These are phyloP conservation scores for Rhodotorula sp. DNA, from an alignment of 1,284 basidiomycete species.

Conservation along the genomic window DNA sequence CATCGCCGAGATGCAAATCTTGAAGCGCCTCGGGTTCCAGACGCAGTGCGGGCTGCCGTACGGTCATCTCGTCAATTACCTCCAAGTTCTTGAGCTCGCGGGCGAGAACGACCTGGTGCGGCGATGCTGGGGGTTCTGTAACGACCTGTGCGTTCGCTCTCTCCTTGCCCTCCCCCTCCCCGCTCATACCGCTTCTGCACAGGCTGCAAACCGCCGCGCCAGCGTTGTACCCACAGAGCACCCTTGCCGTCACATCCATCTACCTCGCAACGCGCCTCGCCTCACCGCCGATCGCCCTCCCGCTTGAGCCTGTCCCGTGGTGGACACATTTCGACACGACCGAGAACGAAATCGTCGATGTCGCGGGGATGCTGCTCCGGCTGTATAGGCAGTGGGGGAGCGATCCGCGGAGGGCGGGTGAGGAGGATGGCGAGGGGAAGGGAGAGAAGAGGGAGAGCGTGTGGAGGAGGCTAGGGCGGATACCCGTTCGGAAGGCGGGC, in stretches of 20 bases:
- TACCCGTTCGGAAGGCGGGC: conserved; percentile 27
- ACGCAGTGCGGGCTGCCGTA: conserved; percentile 80
- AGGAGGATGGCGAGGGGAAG: neutral
- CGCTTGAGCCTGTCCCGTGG: conserved; percentile 51
- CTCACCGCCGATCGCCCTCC: conserved; percentile 45
- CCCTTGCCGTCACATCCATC: conserved; percentile 45
- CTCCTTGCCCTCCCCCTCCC: neutral
- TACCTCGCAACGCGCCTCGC: conserved; percentile 43
- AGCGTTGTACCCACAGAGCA: conserved; percentile 46
- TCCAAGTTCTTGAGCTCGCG: conserved; percentile 78
- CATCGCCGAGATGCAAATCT: conserved; percentile 93
- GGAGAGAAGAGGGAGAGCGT: conserved; percentile 10
- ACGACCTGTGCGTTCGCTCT: conserved; percentile 50
- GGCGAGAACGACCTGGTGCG: conserved; percentile 44
- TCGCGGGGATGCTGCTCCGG: conserved; percentile 34
- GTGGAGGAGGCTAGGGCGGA: conserved; percentile 19
- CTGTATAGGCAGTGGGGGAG: conserved; percentile 43
- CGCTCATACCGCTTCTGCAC: neutral
- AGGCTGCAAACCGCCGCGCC: conserved; percentile 48
- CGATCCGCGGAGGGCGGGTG: neutral
- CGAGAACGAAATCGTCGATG: conserved; percentile 44
- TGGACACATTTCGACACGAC: conserved; percentile 53
- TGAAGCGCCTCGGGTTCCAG: conserved; percentile 67
- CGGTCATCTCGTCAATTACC: conserved; percentile 91
- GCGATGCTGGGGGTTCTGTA: conserved; percentile 52